Base-by-base conservation (phyloP, 2,329 filamentous ascomycete species). In the Sporothrix brasiliensis region DNA sequence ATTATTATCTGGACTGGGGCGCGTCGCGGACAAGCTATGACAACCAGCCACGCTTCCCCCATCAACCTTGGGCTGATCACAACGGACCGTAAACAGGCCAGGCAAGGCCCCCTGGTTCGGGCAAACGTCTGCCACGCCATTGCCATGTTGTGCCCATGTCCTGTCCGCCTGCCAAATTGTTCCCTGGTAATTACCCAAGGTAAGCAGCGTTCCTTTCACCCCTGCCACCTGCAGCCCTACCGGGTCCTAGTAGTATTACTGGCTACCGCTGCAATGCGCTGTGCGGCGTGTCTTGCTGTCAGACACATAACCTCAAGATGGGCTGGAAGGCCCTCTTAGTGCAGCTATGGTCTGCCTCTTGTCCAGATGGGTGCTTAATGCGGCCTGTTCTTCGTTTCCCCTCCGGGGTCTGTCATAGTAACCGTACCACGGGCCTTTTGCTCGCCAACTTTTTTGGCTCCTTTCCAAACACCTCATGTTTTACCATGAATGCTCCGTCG, bases 151-250 rank as follows among this genome's bases (percentile, higher is more conserved):
- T 63, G 39, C 11, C 58, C 58, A 24, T 63, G 39, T 21, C 34
- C 34, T 34, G 34, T 34, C 34, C 39, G 19, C 19, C 34, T 44
- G 56, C n/a, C 34, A 58, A 58, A 30, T 39, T 24, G 53, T 39
- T 14, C 52, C 27, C 53, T 34, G 53, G 27, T 21, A n/a, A n/a
- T n/a, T n/a, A 56, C 21, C 52, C 52, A 54, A 54, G 27, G 30
- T 14, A n/a, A 39, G 30, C 5, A 4, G 13, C 61, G 7, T 13
- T 14, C 14, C 52, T 24, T 13, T 16, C 24, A 27, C 67, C 68
- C 68, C 41, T 63, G 68, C 63, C 68, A 53, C n/a, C 68, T 69
- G 68, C 68, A 69, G 68, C 68, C 68, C 68, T 69, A 69, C 21
- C 34, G 34, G 34, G 7, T 34, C 1, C 34, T 34, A 34, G 34